Base-by-base conservation (phyloP, 192 early-diverging fungal genomes). In the Backusella tuberculispora region DNA sequence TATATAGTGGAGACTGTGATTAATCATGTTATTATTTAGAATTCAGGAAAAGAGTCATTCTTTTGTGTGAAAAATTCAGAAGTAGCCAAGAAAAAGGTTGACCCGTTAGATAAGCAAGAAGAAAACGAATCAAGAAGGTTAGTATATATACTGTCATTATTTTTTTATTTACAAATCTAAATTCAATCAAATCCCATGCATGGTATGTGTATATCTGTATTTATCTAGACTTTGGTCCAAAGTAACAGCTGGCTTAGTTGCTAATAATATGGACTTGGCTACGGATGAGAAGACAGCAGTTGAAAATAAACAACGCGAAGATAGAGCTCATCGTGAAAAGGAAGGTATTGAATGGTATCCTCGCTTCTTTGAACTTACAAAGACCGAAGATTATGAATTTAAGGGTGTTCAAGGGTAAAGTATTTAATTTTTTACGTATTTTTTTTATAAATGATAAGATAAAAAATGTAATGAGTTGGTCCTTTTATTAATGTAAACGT, bases 261-360 rank as follows among this genome's bases (percentile, higher is more conserved):
- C 85, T 14, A 86, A 83, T 73, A 86, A 94, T 73, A 78, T 93
- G 79, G 89, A 92, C 34, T 71, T 84, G 10, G 94, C 94, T 0
- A 93, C 91, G 12, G 73, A 73, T 5, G 87, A 92, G 76, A 96
- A 96, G 73, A 79, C 76, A 10, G 83, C 78, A 1, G 90, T 96
- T 40, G 94, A 96, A 78, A 91, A 94, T 73, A 74, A 76, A 37
- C 94, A 96, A 83, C 90, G 94, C 40, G 73, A 83, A 65, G 84
- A 83, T 17, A 80, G 82, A 10, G 88, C 85, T 67, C 73, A 73
- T 13, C 85, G 92, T 34, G 89, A 90, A 40, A 77, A 84, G 12
- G 71, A 83, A 37, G 83, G 85, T 42, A 79, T 84, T 34, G 76
- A 77, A 34, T 93, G 92, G 84, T 69, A 73, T 7, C 87, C 92